phyloP scores from a whole-genome alignment of 192 early-diverging fungal genomes.

The Jimgerdemannia lactiflua region DNA sequence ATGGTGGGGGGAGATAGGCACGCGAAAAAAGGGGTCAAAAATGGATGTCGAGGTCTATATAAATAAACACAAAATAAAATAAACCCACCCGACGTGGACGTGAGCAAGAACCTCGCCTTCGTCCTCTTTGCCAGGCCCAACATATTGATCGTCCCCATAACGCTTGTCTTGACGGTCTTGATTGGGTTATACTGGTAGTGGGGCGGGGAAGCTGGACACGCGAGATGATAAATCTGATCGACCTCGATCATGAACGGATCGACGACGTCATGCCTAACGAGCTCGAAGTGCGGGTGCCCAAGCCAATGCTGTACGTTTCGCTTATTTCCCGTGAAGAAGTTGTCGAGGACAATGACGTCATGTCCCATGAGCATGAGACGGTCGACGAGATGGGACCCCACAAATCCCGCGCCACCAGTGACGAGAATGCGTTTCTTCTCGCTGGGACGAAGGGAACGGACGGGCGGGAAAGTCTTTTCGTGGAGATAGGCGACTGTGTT shows the following conservation, averaged over 20 bases:
- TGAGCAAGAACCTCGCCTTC: constrained; percentile 74
- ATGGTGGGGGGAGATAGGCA: too few species aligned
- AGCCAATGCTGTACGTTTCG: constrained; percentile 81
- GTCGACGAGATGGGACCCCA: constrained; percentile 81
- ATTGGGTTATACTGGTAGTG: constrained; percentile 88
- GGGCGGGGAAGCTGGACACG: constrained; percentile 83
- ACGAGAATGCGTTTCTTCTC: constrained; percentile 74
- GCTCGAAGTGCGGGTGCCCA: constrained; percentile 78
- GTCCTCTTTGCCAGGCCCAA: constrained; percentile 77
- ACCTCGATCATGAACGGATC: constrained; percentile 83
- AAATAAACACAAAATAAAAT: constrained; percentile 1
- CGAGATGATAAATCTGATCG: constrained; percentile 84
- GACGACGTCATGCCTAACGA: constrained; percentile 80
- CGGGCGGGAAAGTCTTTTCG: constrained; percentile 48
- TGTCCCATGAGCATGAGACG: constrained; percentile 81
- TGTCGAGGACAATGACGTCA: constrained; percentile 76
- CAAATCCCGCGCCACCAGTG: constrained; percentile 87
- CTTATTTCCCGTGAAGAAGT: constrained; percentile 78
- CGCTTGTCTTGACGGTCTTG: constrained; percentile 81
- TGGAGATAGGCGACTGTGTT: constrained; percentile 42
- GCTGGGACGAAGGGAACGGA: constrained; percentile 45
- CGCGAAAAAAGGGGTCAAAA: too few species aligned
- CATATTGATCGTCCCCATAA: constrained; percentile 89
- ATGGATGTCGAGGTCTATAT: neutral
- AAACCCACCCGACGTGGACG: constrained; percentile 71